Base-by-base conservation (phyloP, 805 yeast species). In the Barnettozyma salicaria region DNA sequence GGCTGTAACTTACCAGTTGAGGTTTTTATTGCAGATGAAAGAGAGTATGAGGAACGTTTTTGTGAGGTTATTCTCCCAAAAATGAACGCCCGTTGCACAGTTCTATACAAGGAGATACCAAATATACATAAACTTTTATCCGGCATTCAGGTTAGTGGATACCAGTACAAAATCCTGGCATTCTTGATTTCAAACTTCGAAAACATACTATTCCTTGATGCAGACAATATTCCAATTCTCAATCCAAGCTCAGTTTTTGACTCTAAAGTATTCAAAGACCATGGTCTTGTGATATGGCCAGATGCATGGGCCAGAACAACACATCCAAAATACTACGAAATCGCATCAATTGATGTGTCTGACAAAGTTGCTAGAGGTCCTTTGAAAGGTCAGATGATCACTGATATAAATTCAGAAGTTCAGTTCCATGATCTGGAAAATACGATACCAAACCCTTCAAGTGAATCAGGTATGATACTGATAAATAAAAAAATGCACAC, bases 241-340 rank as follows among this genome's bases (percentile, higher is more conserved):
- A 69, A 74, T 30, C 82, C 87, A 8, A 76, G 73, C 36, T 58
- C 59, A 34, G 50, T 78, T 27, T 72, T 78, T 37, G 53, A 55
- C 2, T 65, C 74, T 23, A 53, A 61, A 10, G 59, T 64, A 7
- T 78, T 61, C 57, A 47, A 53, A 30, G 56, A 67, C 8, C 58
- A 59, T 13, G 70, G 74, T 0, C 51, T 78, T 37, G 61, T 78
- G 8, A 41, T 76, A 7, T 78, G 86, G 85, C 86, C 86, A 4
- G 85, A 78, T 56, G 72, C 74, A 24, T 78, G 86, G 86, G 67
- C 78, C 3, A 64, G 86, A 55, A 76, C 84, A 5, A 77, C 84
- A 7, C 67, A 73, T 43, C 86, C 86, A 16, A 62, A 61, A 32
- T 76, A 57, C 49, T 76, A 72, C 50, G 74, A 74, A 8, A 74